Evolutionary conservation across 345 rosid genomes (phyloP).

Genomic region (Acer saccharum): DNA sequence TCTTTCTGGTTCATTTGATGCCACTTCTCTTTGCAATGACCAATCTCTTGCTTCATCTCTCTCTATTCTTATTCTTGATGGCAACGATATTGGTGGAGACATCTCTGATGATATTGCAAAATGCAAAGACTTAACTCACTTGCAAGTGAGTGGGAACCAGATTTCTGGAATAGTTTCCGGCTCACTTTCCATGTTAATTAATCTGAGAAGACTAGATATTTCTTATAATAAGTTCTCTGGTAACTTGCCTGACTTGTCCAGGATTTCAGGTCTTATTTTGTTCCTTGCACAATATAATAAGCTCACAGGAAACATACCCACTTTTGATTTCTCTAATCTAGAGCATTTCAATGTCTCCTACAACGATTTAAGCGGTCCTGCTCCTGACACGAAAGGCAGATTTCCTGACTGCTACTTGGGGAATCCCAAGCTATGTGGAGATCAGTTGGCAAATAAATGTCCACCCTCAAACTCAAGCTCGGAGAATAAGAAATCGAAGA

Average conservation of each 20-base stretch:
- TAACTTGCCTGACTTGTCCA: slow-evolving; percentile 39
- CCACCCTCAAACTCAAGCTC: not conserved
- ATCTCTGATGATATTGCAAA: slow-evolving; percentile 40
- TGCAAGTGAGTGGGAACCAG: slow-evolving; percentile 41
- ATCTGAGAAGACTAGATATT: slow-evolving; percentile 46
- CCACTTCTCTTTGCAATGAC: slow-evolving; percentile 39
- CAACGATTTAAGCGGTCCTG: slow-evolving; percentile 50
- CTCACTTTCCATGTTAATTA: slow-evolving; percentile 36
- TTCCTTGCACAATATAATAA: slow-evolving; percentile 49
- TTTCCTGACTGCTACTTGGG: slow-evolving; percentile 37
- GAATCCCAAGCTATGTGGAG: slow-evolving; percentile 50
- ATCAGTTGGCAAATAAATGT: slow-evolving; percentile 35
- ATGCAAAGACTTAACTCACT: slow-evolving; percentile 40
- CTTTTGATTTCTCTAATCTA: slow-evolving; percentile 47
- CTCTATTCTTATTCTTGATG: slow-evolving; percentile 25
- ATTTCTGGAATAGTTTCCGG: slow-evolving; percentile 45
- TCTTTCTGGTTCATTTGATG: slow-evolving; percentile 50
- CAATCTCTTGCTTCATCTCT: slow-evolving; percentile 40
- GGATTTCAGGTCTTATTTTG: slow-evolving; percentile 39
- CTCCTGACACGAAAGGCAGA: slow-evolving; percentile 30
- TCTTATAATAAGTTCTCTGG: slow-evolving; percentile 52
- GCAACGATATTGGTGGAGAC: slow-evolving; percentile 39
- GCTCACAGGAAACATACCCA: slow-evolving; percentile 47
- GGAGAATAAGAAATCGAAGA: slow-evolving; percentile 16
- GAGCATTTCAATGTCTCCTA: slow-evolving; percentile 52